Evolutionary conservation across 1,284 basidiomycete species (phyloP).

Genomic region (Microbotryum lychnidis-dioicae): DNA sequence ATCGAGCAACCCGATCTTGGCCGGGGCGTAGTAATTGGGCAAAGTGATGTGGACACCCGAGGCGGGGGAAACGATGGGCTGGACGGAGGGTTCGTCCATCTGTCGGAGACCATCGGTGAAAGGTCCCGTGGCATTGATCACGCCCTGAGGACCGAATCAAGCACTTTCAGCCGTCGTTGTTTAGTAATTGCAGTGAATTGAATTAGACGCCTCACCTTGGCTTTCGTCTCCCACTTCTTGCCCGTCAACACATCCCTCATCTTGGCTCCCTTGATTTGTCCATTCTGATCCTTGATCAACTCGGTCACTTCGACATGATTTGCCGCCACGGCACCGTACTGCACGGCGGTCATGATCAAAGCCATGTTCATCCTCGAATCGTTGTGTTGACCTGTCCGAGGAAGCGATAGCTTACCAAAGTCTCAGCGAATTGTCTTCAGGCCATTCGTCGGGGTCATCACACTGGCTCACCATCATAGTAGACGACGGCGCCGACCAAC

Average conservation of each 20-base stretch:
- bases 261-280: slow-evolving; percentile 59
- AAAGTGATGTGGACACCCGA: slow-evolving; percentile 94
- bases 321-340: slow-evolving; percentile 77
- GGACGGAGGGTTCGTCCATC: slow-evolving; percentile 72
- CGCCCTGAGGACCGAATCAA: slow-evolving; percentile 49
- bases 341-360: slow-evolving; percentile 85
- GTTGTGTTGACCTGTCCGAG: slow-evolving; percentile 76
- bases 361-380: slow-evolving; percentile 98
- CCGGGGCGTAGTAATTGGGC: slow-evolving; percentile 92
- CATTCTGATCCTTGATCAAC: slow-evolving; percentile 56
- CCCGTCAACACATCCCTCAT: slow-evolving; percentile 78
- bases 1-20: slow-evolving; percentile 91
- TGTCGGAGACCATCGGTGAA: slow-evolving; percentile 81
- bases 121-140: slow-evolving; percentile 95
- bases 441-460: slow-evolving; percentile 2
- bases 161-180: not conserved
- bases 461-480: slow-evolving; percentile 71
- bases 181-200: not conserved
- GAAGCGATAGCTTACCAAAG: not conserved
- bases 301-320: slow-evolving; percentile 84
- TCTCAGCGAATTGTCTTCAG: not conserved
- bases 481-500: slow-evolving; percentile 87
- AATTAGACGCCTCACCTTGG: slow-evolving; percentile 51
- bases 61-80: slow-evolving; percentile 83
- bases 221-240: slow-evolving; percentile 70